A percentile compares a stretch with the other conserved stretches of the same genome.
These are phyloP conservation scores for Lentinula lateritia DNA, from an alignment of 768 basidiomycete genomes.

Conservation along the genomic window DNA sequence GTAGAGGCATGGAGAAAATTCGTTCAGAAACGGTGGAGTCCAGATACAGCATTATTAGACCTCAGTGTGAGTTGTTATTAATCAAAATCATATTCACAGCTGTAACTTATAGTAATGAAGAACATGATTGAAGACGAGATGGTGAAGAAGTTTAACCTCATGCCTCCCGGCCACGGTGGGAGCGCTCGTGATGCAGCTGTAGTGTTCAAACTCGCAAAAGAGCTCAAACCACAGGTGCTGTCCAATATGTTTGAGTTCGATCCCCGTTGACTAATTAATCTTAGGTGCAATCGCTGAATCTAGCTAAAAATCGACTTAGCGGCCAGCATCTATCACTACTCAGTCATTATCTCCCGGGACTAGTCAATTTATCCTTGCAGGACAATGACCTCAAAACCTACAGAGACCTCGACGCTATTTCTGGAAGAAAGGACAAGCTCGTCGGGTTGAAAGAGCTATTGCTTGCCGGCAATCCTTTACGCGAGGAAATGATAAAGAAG, in stretches of 20 bases:
- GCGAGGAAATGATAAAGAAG: conserved; percentile 51
- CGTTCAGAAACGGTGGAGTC: conserved; percentile 68
- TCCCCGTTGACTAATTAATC: conserved; percentile 4
- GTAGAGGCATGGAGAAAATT: conserved; percentile 75
- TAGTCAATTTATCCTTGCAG: conserved; percentile 76
- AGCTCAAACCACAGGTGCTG: conserved; percentile 69
- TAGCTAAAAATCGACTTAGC: conserved; percentile 67
- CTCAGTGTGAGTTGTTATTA: conserved; percentile 59
- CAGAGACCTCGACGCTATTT: conserved; percentile 66
- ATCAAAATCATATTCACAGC: conserved; percentile 9
- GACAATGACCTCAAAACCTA: conserved; percentile 67
- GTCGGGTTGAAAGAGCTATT: conserved; percentile 67
- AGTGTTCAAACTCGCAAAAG: conserved; percentile 81
- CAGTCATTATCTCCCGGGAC: conserved; percentile 68
- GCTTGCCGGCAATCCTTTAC: conserved; percentile 70
- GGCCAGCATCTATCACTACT: conserved; percentile 59
- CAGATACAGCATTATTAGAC: conserved; percentile 66
- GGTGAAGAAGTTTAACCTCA: conserved; percentile 64
- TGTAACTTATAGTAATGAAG: conserved; percentile 33
- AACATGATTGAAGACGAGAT: conserved; percentile 74
- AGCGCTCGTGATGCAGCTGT: conserved; percentile 67
- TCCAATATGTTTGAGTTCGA: conserved; percentile 3
- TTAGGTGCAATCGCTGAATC: conserved; percentile 75
- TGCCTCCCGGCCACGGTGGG: conserved; percentile 68
- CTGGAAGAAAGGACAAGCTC: conserved; percentile 52